These are phyloP conservation scores for Suhomyces sp. DNA, from an alignment of 805 yeast species.

Conservation along the genomic window DNA sequence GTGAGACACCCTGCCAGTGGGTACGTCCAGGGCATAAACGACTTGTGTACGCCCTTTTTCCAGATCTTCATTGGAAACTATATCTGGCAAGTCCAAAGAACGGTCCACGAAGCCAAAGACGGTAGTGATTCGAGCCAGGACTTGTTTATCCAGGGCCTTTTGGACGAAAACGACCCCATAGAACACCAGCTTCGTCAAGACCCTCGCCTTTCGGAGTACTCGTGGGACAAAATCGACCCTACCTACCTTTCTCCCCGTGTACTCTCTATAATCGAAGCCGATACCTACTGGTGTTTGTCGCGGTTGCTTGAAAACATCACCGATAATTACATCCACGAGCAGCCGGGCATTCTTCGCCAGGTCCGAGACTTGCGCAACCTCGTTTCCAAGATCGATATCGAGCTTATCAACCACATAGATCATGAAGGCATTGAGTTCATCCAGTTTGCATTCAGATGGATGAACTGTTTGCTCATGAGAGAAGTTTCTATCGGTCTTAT, in stretches of 20 bases:
- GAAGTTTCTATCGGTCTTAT: constrained; percentile 77
- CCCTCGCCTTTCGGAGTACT: constrained; percentile 20
- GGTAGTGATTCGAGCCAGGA: constrained; percentile 12
- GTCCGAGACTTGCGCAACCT: constrained; percentile 76
- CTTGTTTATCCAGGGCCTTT: constrained; percentile 35
- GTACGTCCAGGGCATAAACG: constrained; percentile 96
- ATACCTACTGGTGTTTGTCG: constrained; percentile 94
- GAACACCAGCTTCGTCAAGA: constrained; percentile 26
- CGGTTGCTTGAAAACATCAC: constrained; percentile 90
- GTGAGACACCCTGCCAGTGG: constrained; percentile 97
- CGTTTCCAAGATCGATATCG: constrained; percentile 75
- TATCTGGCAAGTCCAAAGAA: constrained; percentile 40
- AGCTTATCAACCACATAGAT: constrained; percentile 70
- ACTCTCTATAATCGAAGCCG: constrained; percentile 79
- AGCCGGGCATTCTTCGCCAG: constrained; percentile 94
- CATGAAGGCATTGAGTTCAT: constrained; percentile 87
- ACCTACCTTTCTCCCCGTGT: constrained; percentile 55
- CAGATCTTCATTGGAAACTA: constrained; percentile 80
- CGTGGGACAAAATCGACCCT: constrained; percentile 62
- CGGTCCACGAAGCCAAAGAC: constrained; percentile 11
- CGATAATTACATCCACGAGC: constrained; percentile 96
- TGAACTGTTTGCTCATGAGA: constrained; percentile 96
- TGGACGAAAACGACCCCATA: constrained; percentile 24
- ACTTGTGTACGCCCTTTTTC: constrained; percentile 87
- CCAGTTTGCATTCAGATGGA: constrained; percentile 96